A percentile compares a stretch with the other conserved stretches of the same genome.
Evolutionary conservation across 345 rosid species (phyloP).

Genomic region (Arabidopsis suecica): DNA sequence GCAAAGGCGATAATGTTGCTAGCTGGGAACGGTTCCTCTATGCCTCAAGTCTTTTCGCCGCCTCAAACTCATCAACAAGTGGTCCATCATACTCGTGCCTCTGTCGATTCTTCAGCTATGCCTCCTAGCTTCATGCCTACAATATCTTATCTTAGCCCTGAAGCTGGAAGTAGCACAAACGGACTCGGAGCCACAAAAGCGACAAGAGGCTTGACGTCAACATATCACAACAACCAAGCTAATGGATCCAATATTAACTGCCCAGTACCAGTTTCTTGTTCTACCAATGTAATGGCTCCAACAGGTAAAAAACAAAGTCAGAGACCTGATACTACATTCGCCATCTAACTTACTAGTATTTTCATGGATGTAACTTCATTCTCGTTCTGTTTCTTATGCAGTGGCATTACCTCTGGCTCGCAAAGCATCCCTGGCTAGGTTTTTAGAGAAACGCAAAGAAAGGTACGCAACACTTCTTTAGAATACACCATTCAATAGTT

Average conservation of each 20-base stretch:
- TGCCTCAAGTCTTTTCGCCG: slow-evolving; percentile 45
- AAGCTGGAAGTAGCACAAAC: slow-evolving; percentile 52
- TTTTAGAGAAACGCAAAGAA: slow-evolving; percentile 83
- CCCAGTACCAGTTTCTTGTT: slow-evolving; percentile 31
- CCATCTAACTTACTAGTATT: not conserved
- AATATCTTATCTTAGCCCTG: slow-evolving; percentile 48
- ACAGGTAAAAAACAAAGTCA: slow-evolving; percentile 49
- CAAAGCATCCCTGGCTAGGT: slow-evolving; percentile 82
- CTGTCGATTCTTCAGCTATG: slow-evolving; percentile 46
- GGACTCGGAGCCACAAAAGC: slow-evolving; percentile 44
- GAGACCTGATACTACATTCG: not conserved
- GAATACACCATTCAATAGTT: slow-evolving; percentile 25
- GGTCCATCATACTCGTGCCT: slow-evolving; percentile 47
- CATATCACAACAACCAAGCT: slow-evolving; percentile 38
- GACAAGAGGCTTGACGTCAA: slow-evolving; percentile 45
- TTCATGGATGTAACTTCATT: slow-evolving; percentile 2
- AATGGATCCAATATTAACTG: slow-evolving; percentile 49
- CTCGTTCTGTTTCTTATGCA: slow-evolving; percentile 32
- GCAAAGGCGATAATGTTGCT: slow-evolving; percentile 81
- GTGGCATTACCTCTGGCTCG: slow-evolving; percentile 83
- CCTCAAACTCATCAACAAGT: slow-evolving; percentile 50
- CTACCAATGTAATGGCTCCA: slow-evolving; percentile 47
- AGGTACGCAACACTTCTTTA: slow-evolving; percentile 50
- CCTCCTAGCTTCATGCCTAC: slow-evolving; percentile 56
- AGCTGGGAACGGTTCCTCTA: slow-evolving; percentile 67